Conservation (phyloP, 2,329 filamentous ascomycete species). For the Ploettnerulaceae sp. region DNA sequence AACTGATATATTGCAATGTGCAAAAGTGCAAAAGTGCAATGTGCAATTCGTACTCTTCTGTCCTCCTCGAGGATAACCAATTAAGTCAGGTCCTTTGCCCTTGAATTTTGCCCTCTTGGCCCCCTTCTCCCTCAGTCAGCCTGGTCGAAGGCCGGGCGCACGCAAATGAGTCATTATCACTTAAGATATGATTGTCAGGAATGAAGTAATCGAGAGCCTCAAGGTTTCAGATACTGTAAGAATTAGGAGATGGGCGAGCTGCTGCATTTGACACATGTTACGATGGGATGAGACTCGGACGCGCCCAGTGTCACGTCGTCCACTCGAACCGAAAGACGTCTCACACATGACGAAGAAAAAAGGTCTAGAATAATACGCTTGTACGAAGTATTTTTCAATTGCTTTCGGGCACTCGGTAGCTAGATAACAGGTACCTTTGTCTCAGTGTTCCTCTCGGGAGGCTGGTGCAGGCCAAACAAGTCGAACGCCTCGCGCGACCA, state of each 20-base stretch:
- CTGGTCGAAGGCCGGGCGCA: background rate
- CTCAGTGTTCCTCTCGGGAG: slow-evolving; percentile 12
- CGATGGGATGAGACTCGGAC: background rate
- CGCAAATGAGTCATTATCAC: background rate
- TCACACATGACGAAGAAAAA: background rate
- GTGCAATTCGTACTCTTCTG: no score
- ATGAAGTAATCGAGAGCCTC: background rate
- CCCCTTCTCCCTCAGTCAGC: background rate
- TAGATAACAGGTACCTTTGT: slow-evolving; percentile 1
- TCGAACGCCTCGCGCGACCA: slow-evolving; percentile 37
- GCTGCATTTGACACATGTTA: no score
- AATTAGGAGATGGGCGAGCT: background rate
- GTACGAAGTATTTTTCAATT: background rate
- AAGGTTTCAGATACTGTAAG: background rate
- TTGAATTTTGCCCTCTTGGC: background rate
- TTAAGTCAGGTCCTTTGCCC: background rate
- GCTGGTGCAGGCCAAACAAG: slow-evolving; percentile 32
- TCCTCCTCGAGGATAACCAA: no score
- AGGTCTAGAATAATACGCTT: background rate
- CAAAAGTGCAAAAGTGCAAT: slow-evolving; percentile 3
- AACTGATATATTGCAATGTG: no score
- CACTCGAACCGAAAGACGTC: background rate
- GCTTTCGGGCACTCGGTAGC: background rate
- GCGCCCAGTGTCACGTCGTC: background rate
- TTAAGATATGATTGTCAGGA: background rate